A percentile compares a stretch with the other conserved stretches of the same genome.
These are phyloP conservation scores for Plasmopara halstedii DNA, from an alignment of 352 stramenopile genomes.

Conservation along the genomic window DNA sequence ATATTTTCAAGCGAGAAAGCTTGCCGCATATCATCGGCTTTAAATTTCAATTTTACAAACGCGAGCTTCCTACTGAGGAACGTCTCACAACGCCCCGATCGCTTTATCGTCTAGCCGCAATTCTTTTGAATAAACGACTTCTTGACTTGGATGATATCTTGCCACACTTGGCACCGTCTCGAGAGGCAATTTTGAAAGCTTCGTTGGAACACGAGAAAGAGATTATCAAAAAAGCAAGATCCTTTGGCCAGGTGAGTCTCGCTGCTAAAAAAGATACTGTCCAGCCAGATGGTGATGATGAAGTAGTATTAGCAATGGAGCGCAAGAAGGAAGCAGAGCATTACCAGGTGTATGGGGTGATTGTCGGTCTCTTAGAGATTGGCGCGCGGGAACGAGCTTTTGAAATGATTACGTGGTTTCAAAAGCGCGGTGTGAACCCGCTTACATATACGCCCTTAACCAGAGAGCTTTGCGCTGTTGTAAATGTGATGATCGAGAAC, in stretches of 20 bases:
- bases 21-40: conserved; percentile 90
- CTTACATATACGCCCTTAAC: conserved; percentile 55
- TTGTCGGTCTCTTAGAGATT: conserved; percentile 76
- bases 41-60: conserved; percentile 91
- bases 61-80: conserved; percentile 21
- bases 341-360: conserved; percentile 79
- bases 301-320: conserved; percentile 17
- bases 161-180: conserved; percentile 66
- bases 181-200: conserved; percentile 45
- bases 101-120: conserved; percentile 83
- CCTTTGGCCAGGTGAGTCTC: conserved; percentile 73
- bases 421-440: conserved; percentile 51
- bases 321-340: conserved; percentile 24
- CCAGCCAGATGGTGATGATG: conserved; percentile 17
- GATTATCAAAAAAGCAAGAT: conserved; percentile 38
- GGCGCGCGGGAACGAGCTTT: conserved; percentile 54
- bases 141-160: conserved; percentile 72
- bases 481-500: conserved; percentile 52
- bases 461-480: conserved; percentile 52
- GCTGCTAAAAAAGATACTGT: conserved; percentile 41
- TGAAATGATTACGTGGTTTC: conserved; percentile 78
- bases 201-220: conserved; percentile 45
- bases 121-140: conserved; percentile 75
- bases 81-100: conserved; percentile 44
- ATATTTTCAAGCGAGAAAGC: conserved; percentile 64